A percentile compares a stretch with the other conserved stretches of the same genome.
Conservation (phyloP, 139 green algal species). For the Micractinium conductrix region DNA sequence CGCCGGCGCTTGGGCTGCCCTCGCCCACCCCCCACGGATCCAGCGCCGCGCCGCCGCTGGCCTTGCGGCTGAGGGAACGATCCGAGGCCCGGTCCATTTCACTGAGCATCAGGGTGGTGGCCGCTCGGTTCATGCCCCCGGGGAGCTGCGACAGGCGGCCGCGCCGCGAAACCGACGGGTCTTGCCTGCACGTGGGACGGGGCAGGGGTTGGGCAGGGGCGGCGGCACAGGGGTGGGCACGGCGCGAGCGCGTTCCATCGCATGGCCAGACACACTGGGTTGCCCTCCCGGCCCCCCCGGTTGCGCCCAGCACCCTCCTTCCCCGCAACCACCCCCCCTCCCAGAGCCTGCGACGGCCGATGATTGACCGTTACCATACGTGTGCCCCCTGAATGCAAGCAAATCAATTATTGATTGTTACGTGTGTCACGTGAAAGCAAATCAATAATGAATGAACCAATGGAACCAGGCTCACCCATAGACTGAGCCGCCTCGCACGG, state of each 20-base stretch:
- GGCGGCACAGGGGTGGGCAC: too few species aligned
- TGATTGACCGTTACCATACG: too few species aligned
- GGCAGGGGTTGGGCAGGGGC: background rate
- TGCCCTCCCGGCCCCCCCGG: too few species aligned
- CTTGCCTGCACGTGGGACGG: background rate
- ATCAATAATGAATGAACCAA: background rate
- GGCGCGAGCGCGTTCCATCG: background rate
- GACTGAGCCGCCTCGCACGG: slow-evolving; percentile 3
- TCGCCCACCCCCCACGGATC: background rate
- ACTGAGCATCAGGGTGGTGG: slow-evolving; percentile 12
- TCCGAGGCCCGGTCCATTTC: background rate
- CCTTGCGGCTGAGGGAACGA: background rate
- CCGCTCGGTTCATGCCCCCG: background rate
- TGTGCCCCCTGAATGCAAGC: too few species aligned
- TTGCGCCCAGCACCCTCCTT: background rate
- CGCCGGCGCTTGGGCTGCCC: background rate
- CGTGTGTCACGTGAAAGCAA: background rate
- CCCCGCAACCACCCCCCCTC: too few species aligned
- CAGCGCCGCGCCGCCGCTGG: background rate
- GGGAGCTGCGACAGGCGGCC: background rate
- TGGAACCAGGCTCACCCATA: background rate
- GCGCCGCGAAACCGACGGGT: slow-evolving; percentile 9
- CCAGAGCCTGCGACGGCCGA: too few species aligned
- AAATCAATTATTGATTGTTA: background rate
- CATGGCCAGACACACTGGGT: too few species aligned